A percentile compares a stretch with the other conserved stretches of the same genome.
These are phyloP conservation scores for Malassezia globosa DNA, from an alignment of 1,284 basidiomycete genomes.

Conservation along the genomic window DNA sequence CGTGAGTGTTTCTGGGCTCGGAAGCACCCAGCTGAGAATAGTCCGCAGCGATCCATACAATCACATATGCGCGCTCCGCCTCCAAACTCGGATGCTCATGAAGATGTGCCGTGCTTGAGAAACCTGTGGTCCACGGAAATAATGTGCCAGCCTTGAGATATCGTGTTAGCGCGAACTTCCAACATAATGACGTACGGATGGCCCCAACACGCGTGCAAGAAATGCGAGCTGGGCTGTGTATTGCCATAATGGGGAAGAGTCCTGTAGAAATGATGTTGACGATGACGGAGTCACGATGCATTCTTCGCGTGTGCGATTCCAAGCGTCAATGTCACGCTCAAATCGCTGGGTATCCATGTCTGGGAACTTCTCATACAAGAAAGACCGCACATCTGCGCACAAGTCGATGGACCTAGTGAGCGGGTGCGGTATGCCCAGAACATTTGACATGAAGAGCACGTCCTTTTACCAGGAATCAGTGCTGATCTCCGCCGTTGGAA, in stretches of 20 bases:
- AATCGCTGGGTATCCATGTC: constrained; percentile 83
- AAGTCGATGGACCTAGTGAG: constrained; percentile 21
- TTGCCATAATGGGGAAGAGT: no score
- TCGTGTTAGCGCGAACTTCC: no score
- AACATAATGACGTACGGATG: no score
- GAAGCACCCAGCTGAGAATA: constrained; percentile 26
- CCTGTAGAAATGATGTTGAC: neutral
- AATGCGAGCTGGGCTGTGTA: constrained; percentile 13
- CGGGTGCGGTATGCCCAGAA: constrained; percentile 34
- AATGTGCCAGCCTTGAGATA: constrained; percentile 22
- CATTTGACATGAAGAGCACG: constrained; percentile 28
- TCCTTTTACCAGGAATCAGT: no score
- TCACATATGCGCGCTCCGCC: constrained; percentile 28
- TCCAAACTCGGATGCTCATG: neutral
- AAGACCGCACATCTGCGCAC: constrained; percentile 54
- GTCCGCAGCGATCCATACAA: constrained; percentile 28
- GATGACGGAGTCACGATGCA: neutral
- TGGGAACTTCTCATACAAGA: constrained; percentile 59
- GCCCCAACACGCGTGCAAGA: neutral
- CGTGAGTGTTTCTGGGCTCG: constrained; percentile 29
- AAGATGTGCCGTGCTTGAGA: neutral
- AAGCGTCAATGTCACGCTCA: constrained; percentile 62
- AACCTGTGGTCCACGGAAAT: constrained; percentile 27
- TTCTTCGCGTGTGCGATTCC: constrained; percentile 58
- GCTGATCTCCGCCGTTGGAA: no score